Base-by-base conservation (phyloP, 352 stramenopile species). In the Phytophthora europaea region DNA sequence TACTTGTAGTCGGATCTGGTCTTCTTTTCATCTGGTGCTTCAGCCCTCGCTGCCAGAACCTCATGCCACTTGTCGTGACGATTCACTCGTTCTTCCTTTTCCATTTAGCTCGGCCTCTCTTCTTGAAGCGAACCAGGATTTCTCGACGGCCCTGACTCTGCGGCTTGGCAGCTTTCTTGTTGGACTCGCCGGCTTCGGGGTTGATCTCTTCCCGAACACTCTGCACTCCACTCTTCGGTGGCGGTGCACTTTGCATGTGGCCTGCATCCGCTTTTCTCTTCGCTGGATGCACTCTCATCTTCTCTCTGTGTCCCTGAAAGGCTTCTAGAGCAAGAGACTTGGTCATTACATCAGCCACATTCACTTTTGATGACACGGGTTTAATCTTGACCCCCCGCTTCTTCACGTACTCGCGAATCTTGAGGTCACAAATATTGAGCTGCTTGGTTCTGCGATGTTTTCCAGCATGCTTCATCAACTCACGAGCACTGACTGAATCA, bases 401-500 rank as follows among this genome's bases (percentile, higher is more conserved):
- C n/a, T 28, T 60, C 23, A 40, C 8, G 7, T 15, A 15, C 8
- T 40, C 7, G 13, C 34, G 8, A 10, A 38, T 38, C 33, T 38
- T 38, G 33, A 38, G 33, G 33, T 38, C 33, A 36, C 31, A 10
- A 36, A 36, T 36, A 36, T 36, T 36, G 2, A 69, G 54, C 20
- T 68, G 67, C 22, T 74, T 74, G 26, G 51, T 69, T 26, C 43
- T 48, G 7, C 54, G 43, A 52, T 69, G 67, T 36, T 73, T 68
- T 45, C 52, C 59, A 20, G 40, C 52, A 60, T 74, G 67, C 33
- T 74, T 54, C 54, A 65, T 70, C 45, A 74, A 45, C n/a, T 65
- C 61, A 31, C 26, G 26, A 31, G 26, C 2, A 6, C 26, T 31
- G 26, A 6, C 26, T 31, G 26, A 31, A 31, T 31, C 26, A 31